Evolutionary conservation across 495 filamentous ascomycete species (phyloP).

Genomic region (Hypoxylon subgilvum): DNA sequence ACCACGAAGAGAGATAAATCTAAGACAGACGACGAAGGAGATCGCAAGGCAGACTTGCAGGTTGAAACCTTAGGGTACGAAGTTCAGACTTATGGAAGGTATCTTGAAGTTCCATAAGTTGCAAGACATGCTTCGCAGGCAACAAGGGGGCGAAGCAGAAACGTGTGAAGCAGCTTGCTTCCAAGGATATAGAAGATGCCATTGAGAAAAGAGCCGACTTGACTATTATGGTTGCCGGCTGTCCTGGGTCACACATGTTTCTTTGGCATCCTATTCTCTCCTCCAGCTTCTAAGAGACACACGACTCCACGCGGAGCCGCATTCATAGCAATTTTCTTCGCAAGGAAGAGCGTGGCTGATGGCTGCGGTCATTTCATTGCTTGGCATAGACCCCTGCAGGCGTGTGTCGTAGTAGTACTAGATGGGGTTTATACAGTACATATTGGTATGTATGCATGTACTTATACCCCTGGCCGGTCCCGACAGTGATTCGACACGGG

Average conservation of each 20-base stretch:
- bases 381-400: constrained; percentile 24
- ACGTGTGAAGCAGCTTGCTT: constrained; percentile 34
- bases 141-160: constrained; percentile 33
- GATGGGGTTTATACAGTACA: constrained; percentile 15
- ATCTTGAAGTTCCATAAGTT: constrained; percentile 23
- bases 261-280: constrained; percentile 22
- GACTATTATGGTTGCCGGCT: constrained; percentile 28
- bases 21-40: constrained; percentile 13
- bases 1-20: constrained; percentile 4
- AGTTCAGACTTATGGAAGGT: constrained; percentile 21
- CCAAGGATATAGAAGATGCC: constrained; percentile 25
- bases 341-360: constrained; percentile 23
- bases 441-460: too few species aligned
- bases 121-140: constrained; percentile 20
- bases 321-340: constrained; percentile 6
- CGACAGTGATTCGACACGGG: not conserved
- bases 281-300: constrained; percentile 7
- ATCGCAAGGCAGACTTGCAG: constrained; percentile 18
- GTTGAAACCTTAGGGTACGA: constrained; percentile 5
- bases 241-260: constrained; percentile 17
- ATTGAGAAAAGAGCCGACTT: constrained; percentile 29
- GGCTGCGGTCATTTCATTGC: constrained; percentile 23
- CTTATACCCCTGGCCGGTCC: constrained; percentile 8
- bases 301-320: constrained; percentile 32
- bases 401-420: constrained; percentile 8